Conservation (phyloP, 306 rosid species). For the Sindora glabra region DNA sequence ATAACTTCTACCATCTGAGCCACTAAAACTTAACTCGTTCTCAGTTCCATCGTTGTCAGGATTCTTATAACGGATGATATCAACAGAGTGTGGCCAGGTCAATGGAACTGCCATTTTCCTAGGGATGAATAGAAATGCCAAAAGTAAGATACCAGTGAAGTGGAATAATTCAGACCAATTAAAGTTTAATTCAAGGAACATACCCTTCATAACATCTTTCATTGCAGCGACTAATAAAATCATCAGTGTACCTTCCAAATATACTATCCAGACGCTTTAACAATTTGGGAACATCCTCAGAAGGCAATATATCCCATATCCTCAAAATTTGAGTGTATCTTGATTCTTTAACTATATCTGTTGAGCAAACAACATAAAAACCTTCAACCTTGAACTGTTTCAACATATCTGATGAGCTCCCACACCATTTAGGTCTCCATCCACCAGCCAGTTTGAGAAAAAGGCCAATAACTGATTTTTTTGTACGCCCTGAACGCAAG, state of each 20-base stretch:
- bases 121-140: neutral
- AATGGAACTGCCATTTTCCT: slow-evolving; percentile 51
- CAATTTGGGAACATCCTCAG: slow-evolving; percentile 50
- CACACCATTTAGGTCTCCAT: slow-evolving; percentile 66
- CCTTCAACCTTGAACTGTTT: slow-evolving; percentile 53
- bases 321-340: slow-evolving; percentile 44
- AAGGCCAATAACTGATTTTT: slow-evolving; percentile 40
- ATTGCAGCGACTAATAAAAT: slow-evolving; percentile 42
- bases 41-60: slow-evolving; percentile 7
- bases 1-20: slow-evolving; percentile 46
- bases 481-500: slow-evolving; percentile 18
- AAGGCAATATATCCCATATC: slow-evolving; percentile 63
- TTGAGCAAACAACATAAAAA: slow-evolving; percentile 42
- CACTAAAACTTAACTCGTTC: slow-evolving; percentile 12
- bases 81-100: slow-evolving; percentile 35
- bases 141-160: neutral
- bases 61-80: slow-evolving; percentile 35
- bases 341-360: slow-evolving; percentile 44
- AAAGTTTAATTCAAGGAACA: neutral
- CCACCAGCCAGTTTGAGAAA: slow-evolving; percentile 57
- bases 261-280: slow-evolving; percentile 47
- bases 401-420: slow-evolving; percentile 37
- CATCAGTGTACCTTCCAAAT: slow-evolving; percentile 45
- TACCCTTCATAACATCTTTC: slow-evolving; percentile 53
- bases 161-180: neutral